phyloP scores from a whole-genome alignment of 768 basidiomycete species.

The Macrolepiota albuminosa region DNA sequence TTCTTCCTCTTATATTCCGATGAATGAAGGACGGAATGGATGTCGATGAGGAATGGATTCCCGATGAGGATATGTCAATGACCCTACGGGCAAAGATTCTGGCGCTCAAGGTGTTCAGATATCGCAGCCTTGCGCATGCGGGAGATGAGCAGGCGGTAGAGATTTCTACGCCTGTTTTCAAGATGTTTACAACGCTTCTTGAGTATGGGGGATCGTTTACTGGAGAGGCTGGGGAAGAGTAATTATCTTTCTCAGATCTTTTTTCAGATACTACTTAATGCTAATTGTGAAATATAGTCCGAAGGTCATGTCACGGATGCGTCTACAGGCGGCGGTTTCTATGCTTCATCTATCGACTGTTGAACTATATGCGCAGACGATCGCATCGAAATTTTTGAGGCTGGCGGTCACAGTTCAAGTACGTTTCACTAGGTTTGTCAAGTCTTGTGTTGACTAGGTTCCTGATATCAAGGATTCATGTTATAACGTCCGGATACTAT shows the following conservation, averaged over 20 bases:
- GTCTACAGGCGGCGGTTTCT: slow-evolving; percentile 78
- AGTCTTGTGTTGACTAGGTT: slow-evolving; percentile 1
- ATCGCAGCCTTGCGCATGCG: slow-evolving; percentile 72
- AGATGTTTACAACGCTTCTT: slow-evolving; percentile 70
- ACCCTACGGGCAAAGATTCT: slow-evolving; percentile 67
- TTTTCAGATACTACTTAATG: neutral
- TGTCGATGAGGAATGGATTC: slow-evolving; percentile 70
- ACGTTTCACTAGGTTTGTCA: slow-evolving; percentile 1
- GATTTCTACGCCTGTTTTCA: slow-evolving; percentile 69
- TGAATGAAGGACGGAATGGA: slow-evolving; percentile 52
- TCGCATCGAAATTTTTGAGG: slow-evolving; percentile 58
- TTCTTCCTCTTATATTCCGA: neutral
- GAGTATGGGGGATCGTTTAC: slow-evolving; percentile 63
- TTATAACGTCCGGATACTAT: slow-evolving; percentile 77
- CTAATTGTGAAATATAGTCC: slow-evolving; percentile 32
- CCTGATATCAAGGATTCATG: slow-evolving; percentile 64
- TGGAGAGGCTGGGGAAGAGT: slow-evolving; percentile 42
- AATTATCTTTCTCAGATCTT: slow-evolving; percentile 13
- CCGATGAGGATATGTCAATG: slow-evolving; percentile 55
- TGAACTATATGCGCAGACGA: slow-evolving; percentile 48
- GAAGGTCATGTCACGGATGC: slow-evolving; percentile 68
- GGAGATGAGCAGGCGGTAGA: slow-evolving; percentile 53
- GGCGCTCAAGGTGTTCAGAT: slow-evolving; percentile 75
- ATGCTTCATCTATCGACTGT: slow-evolving; percentile 73
- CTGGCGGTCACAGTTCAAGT: slow-evolving; percentile 80